Conservation (phyloP, 1,284 basidiomycete species). For the Microbotryomycetes sp. region DNA sequence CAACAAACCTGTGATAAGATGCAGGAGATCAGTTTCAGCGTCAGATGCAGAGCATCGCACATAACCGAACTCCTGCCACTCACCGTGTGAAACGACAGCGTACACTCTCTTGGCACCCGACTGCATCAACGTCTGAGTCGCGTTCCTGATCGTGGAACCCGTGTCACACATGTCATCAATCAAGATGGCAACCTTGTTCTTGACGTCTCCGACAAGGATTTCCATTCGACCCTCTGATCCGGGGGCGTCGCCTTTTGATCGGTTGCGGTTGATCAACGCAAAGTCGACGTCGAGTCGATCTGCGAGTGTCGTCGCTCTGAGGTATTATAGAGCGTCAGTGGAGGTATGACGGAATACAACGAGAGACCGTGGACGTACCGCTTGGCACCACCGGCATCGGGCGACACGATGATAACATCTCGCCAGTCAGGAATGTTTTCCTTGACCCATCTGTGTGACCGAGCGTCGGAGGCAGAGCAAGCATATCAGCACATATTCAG, state of each 20-base stretch:
- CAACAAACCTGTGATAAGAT: conserved; percentile 65
- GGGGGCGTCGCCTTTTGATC: conserved; percentile 51
- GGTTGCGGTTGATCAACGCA: conserved; percentile 89
- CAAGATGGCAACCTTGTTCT: conserved; percentile 85
- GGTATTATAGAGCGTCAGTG: not conserved
- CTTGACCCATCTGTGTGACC: conserved; percentile 57
- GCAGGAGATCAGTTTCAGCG: conserved; percentile 6
- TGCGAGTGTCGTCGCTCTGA: conserved; percentile 84
- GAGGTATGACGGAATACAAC: not conserved
- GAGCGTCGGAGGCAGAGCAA: conserved; percentile 30
- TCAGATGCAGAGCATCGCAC: too few relatives aligned
- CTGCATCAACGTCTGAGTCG: conserved; percentile 75
- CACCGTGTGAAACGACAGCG: conserved; percentile 87
- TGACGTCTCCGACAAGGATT: conserved; percentile 92
- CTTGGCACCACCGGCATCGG: conserved; percentile 97
- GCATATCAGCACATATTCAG: not conserved
- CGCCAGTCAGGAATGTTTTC: conserved; percentile 77
- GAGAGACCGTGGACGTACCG: conserved; percentile 52
- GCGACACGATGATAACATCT: conserved; percentile 87
- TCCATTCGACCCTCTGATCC: conserved; percentile 59
- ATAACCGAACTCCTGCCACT: conserved; percentile 34
- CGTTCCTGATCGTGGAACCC: conserved; percentile 77
- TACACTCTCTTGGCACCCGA: conserved; percentile 83
- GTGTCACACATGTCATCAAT: conserved; percentile 99
- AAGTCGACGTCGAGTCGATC: conserved; percentile 95